phyloP scores from a whole-genome alignment of 2,329 filamentous ascomycete genomes.

The Trichoderma cornu-damae region DNA sequence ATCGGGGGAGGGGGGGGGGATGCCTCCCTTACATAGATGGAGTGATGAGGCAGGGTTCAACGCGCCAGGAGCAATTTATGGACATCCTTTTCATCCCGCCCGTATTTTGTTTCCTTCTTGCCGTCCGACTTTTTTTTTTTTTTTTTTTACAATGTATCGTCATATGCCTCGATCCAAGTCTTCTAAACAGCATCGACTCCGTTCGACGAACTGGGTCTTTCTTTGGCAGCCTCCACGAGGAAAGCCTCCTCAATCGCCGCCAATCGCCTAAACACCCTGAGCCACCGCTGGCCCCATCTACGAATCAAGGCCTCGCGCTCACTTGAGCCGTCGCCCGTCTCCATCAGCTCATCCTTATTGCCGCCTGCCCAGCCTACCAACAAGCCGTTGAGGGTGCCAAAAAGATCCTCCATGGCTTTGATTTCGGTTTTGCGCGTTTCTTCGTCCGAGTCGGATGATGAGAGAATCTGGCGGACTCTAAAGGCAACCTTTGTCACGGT shows the following conservation, averaged over 20 bases:
- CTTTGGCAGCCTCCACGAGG: conserved; percentile 35
- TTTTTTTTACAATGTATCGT: conserved; percentile 3
- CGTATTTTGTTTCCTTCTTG: no score
- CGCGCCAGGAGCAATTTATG: neutral
- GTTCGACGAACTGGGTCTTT: conserved; percentile 19
- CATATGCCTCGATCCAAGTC: conserved; percentile 4
- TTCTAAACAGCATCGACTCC: conserved; percentile 16
- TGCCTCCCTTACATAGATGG: neutral
- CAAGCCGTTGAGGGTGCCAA: conserved; percentile 73
- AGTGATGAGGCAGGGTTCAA: neutral
- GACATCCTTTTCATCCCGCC: neutral
- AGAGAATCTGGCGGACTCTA: conserved; percentile 74
- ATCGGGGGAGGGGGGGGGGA: neutral
- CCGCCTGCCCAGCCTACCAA: conserved; percentile 67
- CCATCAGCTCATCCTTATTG: conserved; percentile 69
- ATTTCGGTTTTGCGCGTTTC: conserved; percentile 66
- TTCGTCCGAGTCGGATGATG: conserved; percentile 55
- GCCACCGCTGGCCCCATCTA: conserved; percentile 81
- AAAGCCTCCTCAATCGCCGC: conserved; percentile 79
- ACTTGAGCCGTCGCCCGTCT: conserved; percentile 55
- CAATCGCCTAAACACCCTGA: conserved; percentile 76
- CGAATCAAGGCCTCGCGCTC: conserved; percentile 61
- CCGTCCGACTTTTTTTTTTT: neutral
- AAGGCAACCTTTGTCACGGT: conserved; percentile 88
- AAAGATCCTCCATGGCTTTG: conserved; percentile 70